phyloP scores from a whole-genome alignment of 2,329 filamentous ascomycete species.

The Botrytis fragariae region DNA sequence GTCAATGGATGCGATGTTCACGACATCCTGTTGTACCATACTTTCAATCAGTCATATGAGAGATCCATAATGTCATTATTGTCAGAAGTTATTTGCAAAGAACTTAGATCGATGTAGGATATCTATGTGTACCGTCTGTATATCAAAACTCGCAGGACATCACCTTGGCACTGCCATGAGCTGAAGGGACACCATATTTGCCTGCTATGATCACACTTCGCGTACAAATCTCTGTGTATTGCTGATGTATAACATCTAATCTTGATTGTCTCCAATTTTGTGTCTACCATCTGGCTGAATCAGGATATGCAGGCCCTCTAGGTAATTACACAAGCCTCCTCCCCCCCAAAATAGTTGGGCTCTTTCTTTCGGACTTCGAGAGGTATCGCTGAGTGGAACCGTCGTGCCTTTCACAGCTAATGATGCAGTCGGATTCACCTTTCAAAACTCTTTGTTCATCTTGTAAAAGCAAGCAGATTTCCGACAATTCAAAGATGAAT shows the following conservation, averaged over 20 bases:
- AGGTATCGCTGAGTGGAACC: too few species aligned
- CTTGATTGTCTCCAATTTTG: background rate
- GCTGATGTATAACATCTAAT: background rate
- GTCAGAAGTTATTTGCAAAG: background rate
- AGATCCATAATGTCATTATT: background rate
- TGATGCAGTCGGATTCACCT: too few species aligned
- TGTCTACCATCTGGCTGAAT: too few species aligned
- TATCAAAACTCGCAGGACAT: background rate
- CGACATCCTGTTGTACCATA: background rate
- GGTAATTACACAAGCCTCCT: too few species aligned
- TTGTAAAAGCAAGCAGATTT: too few species aligned
- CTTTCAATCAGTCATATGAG: background rate
- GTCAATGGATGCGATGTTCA: background rate
- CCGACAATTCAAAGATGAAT: too few species aligned
- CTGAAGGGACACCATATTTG: rapidly evolving
- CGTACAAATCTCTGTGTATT: background rate
- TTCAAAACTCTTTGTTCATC: too few species aligned
- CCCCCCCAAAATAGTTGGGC: too few species aligned
- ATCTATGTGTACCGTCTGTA: background rate
- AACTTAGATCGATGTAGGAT: too few species aligned
- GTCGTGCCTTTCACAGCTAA: too few species aligned
- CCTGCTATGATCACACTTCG: background rate
- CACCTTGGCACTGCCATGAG: background rate
- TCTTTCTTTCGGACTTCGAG: too few species aligned
- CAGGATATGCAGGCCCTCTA: too few species aligned